Percentiles rank a stretch among this genome's conserved stretches.
phyloP scores from a whole-genome alignment of 495 filamentous ascomycete species.

The Aspergillus ostianus region DNA sequence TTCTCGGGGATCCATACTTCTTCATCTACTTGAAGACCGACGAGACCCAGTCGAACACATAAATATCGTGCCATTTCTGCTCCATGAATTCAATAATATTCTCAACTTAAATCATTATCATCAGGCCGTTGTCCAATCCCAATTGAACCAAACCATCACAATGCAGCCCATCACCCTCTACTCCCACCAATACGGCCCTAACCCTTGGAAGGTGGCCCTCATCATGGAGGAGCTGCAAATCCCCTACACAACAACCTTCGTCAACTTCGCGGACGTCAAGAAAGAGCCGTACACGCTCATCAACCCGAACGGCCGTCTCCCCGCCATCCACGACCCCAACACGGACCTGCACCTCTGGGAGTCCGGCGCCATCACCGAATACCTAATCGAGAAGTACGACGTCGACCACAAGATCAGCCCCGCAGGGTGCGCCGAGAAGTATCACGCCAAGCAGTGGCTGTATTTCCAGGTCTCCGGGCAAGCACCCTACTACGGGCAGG shows the following conservation, averaged over 20 bases:
- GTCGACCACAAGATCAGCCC: constrained; percentile 2
- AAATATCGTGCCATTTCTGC: not conserved
- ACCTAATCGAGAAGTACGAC: constrained; percentile 8
- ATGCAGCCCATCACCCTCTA: constrained; percentile 6
- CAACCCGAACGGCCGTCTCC: constrained; percentile 64
- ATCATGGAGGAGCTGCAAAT: constrained; percentile 57
- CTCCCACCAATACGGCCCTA: constrained; percentile 2
- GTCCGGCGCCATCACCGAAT: constrained; percentile 53
- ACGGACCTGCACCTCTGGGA: constrained; percentile 60
- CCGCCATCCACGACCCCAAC: constrained; percentile 60
- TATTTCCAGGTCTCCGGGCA: constrained; percentile 60
- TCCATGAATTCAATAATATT: not conserved
- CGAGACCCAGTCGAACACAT: not conserved
- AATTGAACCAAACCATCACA: not conserved
- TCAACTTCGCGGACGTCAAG: constrained; percentile 52
- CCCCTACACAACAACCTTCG: constrained; percentile 38
- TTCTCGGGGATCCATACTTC: not conserved
- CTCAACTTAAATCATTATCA: not conserved
- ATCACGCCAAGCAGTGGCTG: constrained; percentile 39
- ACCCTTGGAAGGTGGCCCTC: constrained; percentile 49
- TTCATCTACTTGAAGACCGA: not conserved
- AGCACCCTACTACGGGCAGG: constrained; percentile 58
- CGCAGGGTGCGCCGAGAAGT: constrained; percentile 38
- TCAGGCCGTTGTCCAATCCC: not conserved
- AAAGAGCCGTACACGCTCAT: constrained; percentile 40